These are phyloP conservation scores for Kodamaea arcana DNA, from an alignment of 1,139 yeast species.

Conservation along the genomic window DNA sequence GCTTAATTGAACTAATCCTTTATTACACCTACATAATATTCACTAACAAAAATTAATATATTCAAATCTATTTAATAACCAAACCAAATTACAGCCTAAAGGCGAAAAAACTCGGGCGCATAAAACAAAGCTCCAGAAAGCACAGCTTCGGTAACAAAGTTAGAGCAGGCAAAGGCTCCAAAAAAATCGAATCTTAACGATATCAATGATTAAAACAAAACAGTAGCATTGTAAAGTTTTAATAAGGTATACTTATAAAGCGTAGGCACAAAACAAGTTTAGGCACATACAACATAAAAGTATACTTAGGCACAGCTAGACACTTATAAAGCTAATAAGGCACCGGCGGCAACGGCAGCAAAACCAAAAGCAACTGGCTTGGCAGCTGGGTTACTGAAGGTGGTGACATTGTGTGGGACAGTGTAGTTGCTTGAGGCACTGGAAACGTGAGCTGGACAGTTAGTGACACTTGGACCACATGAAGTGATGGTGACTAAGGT, in stretches of 20 bases:
- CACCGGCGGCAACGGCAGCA: conserved; percentile 31
- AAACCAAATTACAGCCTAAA: background rate
- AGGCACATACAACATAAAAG: too few relatives aligned
- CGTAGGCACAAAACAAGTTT: too few relatives aligned
- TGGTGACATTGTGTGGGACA: conserved; percentile 16
- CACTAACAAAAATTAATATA: too few relatives aligned
- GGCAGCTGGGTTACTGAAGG: conserved; percentile 10
- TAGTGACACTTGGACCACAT: conserved; percentile 21
- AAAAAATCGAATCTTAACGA: background rate
- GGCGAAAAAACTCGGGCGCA: background rate
- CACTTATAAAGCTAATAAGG: conserved; percentile 28
- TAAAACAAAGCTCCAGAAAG: background rate
- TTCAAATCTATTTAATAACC: background rate
- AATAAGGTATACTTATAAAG: background rate
- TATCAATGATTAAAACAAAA: background rate
- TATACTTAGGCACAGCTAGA: too few relatives aligned
- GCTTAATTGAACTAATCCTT: too few relatives aligned
- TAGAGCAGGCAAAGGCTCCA: background rate
- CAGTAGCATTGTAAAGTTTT: background rate
- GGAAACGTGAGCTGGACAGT: conserved; percentile 20
- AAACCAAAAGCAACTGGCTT: conserved; percentile 26
- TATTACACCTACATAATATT: too few relatives aligned
- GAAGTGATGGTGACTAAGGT: conserved; percentile 25
- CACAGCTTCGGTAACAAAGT: background rate
- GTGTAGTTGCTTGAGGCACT: conserved; percentile 24